phyloP scores from a whole-genome alignment of 169 alveolate species.

The Plasmodium fragile region DNA sequence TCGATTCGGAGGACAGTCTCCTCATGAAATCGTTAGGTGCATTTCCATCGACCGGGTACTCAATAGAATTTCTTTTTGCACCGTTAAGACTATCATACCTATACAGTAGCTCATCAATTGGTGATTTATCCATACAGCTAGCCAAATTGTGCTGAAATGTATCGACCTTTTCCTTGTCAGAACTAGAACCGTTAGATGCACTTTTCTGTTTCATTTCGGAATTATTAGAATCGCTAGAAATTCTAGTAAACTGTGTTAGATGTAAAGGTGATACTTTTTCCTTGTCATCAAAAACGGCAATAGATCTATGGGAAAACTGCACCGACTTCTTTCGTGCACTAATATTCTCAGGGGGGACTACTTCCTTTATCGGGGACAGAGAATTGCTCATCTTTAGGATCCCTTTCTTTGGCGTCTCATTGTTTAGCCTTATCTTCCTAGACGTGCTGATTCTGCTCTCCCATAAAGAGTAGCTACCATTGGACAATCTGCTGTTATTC shows the following conservation, averaged over 20 bases:
- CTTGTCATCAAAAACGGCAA: constrained; percentile 64
- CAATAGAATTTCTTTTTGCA: not conserved
- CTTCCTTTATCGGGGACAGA: constrained; percentile 29
- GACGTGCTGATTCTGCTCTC: constrained; percentile 43
- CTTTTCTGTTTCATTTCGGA: constrained; percentile 33
- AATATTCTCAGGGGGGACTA: constrained; percentile 42
- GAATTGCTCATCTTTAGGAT: constrained; percentile 53
- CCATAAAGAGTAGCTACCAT: constrained; percentile 20
- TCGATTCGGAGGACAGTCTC: constrained; percentile 22
- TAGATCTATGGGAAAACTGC: constrained; percentile 66
- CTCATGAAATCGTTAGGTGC: not conserved
- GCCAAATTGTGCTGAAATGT: not conserved
- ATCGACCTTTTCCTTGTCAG: not conserved
- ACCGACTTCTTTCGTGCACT: constrained; percentile 65
- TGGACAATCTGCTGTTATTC: constrained; percentile 33
- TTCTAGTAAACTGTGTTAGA: constrained; percentile 66
- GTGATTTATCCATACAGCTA: constrained; percentile 5
- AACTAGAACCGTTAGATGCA: constrained; percentile 9
- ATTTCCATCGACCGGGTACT: not conserved
- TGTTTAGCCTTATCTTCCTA: constrained; percentile 16
- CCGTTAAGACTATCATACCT: constrained; percentile 7
- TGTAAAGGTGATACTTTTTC: constrained; percentile 58
- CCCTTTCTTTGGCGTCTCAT: constrained; percentile 73
- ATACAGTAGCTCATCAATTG: constrained; percentile 54
- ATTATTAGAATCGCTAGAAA: constrained; percentile 62